A percentile compares a stretch with the other conserved stretches of the same genome.
Conservation (phyloP, 352 stramenopile genomes). For the Phytopythium sindhum region DNA sequence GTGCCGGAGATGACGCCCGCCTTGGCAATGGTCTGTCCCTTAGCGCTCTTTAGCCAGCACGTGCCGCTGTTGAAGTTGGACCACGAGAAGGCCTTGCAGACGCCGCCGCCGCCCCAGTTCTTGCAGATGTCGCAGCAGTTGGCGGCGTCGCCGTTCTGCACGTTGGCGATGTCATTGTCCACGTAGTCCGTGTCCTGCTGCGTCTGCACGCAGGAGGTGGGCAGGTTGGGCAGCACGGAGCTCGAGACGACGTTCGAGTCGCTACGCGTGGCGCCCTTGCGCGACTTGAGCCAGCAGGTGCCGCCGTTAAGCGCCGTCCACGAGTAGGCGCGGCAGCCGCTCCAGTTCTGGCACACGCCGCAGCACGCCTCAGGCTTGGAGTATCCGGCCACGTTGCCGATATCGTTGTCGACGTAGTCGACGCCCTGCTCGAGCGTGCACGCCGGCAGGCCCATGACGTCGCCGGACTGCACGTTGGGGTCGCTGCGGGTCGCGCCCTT, state of each 20-base stretch:
- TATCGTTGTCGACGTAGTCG: slow-evolving; percentile 34
- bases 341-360: slow-evolving; percentile 29
- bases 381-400: slow-evolving; percentile 15
- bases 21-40: slow-evolving; percentile 12
- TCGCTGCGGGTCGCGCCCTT: slow-evolving; percentile 12
- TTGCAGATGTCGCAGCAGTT: slow-evolving; percentile 30
- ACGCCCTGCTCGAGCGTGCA: slow-evolving; percentile 19
- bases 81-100: slow-evolving; percentile 30
- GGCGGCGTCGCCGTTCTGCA: slow-evolving; percentile 4
- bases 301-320: slow-evolving; percentile 12
- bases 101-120: slow-evolving; percentile 9
- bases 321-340: slow-evolving; percentile 19
- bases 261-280: slow-evolving; percentile 9
- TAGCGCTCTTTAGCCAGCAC: slow-evolving; percentile 47
- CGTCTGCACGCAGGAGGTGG: slow-evolving; percentile 12
- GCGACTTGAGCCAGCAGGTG: slow-evolving; percentile 10
- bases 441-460: slow-evolving; percentile 14
- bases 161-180: slow-evolving; percentile 23
- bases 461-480: slow-evolving; percentile 14
- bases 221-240: slow-evolving; percentile 17
- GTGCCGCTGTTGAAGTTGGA: slow-evolving; percentile 18
- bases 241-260: slow-evolving; percentile 23
- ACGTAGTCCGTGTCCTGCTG: neutral
- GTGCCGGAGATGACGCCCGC: slow-evolving; percentile 25
- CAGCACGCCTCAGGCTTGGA: slow-evolving; percentile 19